Conservation (phyloP, 2,329 filamentous ascomycete genomes). For the Camillea tinctor region DNA sequence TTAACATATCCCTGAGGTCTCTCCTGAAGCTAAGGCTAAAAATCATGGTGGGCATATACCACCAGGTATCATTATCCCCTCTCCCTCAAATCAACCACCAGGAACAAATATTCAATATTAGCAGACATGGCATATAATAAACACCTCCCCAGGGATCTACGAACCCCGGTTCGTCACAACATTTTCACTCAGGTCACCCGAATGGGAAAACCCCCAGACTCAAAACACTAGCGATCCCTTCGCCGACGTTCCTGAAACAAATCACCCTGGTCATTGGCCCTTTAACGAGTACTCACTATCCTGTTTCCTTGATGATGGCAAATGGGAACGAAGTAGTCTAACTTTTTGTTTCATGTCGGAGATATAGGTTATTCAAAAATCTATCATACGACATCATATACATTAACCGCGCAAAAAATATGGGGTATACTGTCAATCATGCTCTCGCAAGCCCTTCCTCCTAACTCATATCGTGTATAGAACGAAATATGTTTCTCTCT, state of each 20-base stretch:
- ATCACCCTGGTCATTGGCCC: background rate
- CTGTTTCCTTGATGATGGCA: background rate
- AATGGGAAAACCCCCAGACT: background rate
- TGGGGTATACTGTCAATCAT: constrained; percentile 33
- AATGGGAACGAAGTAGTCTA: background rate
- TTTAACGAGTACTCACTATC: background rate
- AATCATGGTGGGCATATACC: too few species aligned
- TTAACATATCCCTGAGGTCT: too few species aligned
- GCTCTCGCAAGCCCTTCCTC: constrained; percentile 17
- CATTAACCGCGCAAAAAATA: constrained; percentile 29
- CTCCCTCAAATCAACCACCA: too few species aligned
- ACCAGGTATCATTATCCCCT: too few species aligned
- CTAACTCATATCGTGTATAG: constrained; percentile 11
- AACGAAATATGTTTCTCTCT: constrained; percentile 16
- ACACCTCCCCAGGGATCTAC: background rate
- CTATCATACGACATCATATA: constrained; percentile 36
- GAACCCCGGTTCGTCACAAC: background rate
- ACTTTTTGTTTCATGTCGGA: background rate
- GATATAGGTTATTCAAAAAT: constrained; percentile 25
- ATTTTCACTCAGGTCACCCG: background rate
- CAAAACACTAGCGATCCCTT: background rate
- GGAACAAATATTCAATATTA: background rate
- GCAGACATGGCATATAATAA: background rate
- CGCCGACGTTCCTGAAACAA: background rate
- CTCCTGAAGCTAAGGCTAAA: too few species aligned